Evolutionary conservation across 495 filamentous ascomycete genomes (phyloP).

Genomic region (Astrocystis sublimbata): DNA sequence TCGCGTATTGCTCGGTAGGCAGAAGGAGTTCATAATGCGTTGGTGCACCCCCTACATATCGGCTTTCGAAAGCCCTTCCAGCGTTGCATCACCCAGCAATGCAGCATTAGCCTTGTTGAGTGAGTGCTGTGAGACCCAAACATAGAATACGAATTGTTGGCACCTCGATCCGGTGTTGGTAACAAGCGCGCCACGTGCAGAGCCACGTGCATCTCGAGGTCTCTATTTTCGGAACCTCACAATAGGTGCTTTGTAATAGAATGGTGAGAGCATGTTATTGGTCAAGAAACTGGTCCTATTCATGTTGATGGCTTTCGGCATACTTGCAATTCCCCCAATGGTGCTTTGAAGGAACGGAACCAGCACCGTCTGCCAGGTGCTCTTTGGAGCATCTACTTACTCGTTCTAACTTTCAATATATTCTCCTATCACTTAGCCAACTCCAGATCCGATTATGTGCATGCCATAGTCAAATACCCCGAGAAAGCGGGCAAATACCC

Average conservation of each 20-base stretch:
- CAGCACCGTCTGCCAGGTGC: too few relatives aligned
- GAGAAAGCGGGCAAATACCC: neutral
- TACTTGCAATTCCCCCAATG: too few relatives aligned
- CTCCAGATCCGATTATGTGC: too few relatives aligned
- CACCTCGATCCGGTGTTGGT: neutral
- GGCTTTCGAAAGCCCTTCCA: neutral
- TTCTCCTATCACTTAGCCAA: neutral
- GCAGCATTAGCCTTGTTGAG: too few relatives aligned
- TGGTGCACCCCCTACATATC: neutral
- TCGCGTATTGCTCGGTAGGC: neutral
- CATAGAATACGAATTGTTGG: neutral
- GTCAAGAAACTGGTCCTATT: too few relatives aligned
- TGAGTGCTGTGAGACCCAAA: neutral
- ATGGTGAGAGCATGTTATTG: too few relatives aligned
- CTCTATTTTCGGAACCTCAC: neutral
- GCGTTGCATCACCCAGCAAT: neutral
- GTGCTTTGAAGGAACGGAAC: too few relatives aligned
- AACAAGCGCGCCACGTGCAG: neutral
- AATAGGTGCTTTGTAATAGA: too few relatives aligned
- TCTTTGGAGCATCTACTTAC: too few relatives aligned
- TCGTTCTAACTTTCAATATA: neutral
- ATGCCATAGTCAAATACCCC: neutral
- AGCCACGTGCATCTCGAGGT: neutral
- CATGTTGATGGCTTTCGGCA: too few relatives aligned
- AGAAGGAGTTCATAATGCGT: neutral